Percentiles rank a stretch among this genome's conserved stretches.
phyloP scores from a whole-genome alignment of 148 eudicot genomes.

The Silene conica region DNA sequence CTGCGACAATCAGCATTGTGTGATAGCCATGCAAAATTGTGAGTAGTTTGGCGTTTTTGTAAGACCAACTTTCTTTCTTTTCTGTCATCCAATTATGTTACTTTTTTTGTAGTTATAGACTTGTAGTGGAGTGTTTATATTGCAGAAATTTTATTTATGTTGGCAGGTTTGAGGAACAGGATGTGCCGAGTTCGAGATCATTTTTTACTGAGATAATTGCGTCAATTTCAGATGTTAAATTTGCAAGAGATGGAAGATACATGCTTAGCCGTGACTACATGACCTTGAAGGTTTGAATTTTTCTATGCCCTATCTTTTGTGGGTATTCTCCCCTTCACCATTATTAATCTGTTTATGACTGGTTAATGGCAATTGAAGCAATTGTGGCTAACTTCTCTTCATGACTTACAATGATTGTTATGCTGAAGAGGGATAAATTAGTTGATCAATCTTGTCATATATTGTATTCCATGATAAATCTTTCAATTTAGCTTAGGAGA shows the following conservation, averaged over 20 bases:
- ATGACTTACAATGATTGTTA: neutral
- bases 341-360: neutral
- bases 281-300: slow-evolving; percentile 56
- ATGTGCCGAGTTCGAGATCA: slow-evolving; percentile 71
- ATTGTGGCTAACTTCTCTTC: neutral
- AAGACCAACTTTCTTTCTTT: neutral
- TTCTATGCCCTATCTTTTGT: neutral
- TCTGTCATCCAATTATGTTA: neutral
- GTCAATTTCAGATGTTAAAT: slow-evolving; percentile 71
- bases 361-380: neutral
- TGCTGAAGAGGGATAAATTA: too few species aligned
- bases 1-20: slow-evolving; percentile 80
- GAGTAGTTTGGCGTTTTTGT: slow-evolving; percentile 30
- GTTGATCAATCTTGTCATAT: neutral
- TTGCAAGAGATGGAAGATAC: slow-evolving; percentile 67
- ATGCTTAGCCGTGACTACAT: slow-evolving; percentile 78
- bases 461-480: neutral
- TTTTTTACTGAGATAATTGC: slow-evolving; percentile 80
- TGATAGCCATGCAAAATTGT: slow-evolving; percentile 73
- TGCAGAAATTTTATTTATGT: slow-evolving; percentile 2
- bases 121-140: neutral
- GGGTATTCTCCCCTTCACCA: neutral
- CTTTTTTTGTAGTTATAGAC: neutral
- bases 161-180: slow-evolving; percentile 72
- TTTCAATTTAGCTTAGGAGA: slow-evolving; percentile 6